Conservation (phyloP, 2,329 filamentous ascomycete species). For the Leptographium procerum region DNA sequence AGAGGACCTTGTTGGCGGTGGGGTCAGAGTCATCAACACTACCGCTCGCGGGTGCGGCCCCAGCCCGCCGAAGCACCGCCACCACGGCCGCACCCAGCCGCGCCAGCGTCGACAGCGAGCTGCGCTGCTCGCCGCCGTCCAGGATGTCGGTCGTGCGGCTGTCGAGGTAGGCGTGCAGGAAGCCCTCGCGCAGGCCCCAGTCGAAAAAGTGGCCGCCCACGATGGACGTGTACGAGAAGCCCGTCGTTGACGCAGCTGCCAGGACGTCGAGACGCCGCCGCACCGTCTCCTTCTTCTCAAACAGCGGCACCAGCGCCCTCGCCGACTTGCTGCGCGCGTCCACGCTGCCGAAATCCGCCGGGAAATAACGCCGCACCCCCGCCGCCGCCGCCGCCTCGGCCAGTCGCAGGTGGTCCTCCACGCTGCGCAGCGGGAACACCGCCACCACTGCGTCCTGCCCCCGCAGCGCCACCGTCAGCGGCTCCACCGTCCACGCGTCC, state of each 20-base stretch:
- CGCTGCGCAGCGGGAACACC: constrained; percentile 20
- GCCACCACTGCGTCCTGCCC: constrained; percentile 27
- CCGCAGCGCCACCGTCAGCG: constrained; percentile 19
- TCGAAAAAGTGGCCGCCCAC: constrained; percentile 30
- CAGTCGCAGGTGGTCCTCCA: constrained; percentile 22
- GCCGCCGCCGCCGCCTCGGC: constrained; percentile 25
- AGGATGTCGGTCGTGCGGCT: constrained; percentile 21
- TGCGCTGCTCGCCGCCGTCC: constrained; percentile 20
- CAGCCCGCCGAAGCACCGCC: constrained; percentile 18
- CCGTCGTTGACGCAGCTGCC: constrained; percentile 10
- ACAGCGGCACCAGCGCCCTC: constrained; percentile 24
- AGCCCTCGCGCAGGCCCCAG: constrained; percentile 25
- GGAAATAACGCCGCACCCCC: constrained; percentile 25
- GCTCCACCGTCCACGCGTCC: constrained; percentile 19
- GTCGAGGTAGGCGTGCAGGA: constrained; percentile 24
- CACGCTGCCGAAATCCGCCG: constrained; percentile 29
- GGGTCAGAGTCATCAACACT: too few species aligned
- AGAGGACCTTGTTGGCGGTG: constrained; percentile 23
- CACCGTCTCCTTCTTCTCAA: constrained; percentile 22
- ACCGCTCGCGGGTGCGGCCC: too few species aligned
- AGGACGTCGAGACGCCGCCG: constrained; percentile 20
- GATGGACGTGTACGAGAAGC: constrained; percentile 26
- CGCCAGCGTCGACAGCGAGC: constrained; percentile 24
- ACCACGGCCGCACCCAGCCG: constrained; percentile 24
- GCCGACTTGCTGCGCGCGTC: constrained; percentile 23